Base-by-base conservation (phyloP, 225 moss, liverwort and hornwort genomes). In the Marchantia polymorpha region DNA sequence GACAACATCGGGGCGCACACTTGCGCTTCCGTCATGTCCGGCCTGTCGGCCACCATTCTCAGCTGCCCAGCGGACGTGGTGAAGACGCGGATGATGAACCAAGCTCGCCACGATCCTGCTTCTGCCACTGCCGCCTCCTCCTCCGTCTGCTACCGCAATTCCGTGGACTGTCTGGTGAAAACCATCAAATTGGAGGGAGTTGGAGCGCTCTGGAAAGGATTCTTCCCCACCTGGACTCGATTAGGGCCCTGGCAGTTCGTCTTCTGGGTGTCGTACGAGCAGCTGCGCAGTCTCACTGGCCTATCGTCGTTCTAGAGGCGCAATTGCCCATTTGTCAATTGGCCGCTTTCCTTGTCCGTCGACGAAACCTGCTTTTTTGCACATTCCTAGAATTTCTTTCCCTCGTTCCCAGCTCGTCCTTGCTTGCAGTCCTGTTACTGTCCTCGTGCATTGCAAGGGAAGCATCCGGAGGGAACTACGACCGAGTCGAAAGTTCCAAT, bases 1-100 rank as follows among this genome's bases (percentile, higher is more conserved):
- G 97, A 99, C 70, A 93, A 93, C 69, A 86, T 99, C 17, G 86
- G 86, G 25, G 88, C 92, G 0, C 97, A 99, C 77, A 95, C 94
- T 7, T 81, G 91, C 29, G 94, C 97, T 17, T 99, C 97, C 0
- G 83, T 93, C 17, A 80, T 89, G 89, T 99, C 97, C 14, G 97
- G 97, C 16, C 80, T 99, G 51, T 78, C 95, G 0, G 97, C 97
- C 29, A 95, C 93, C 50, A 72, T 91, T 69, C 87, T 99, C 17
- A 99, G 97, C 71, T 99, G 97, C 77, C 97, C 97, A 64, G 89
- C 97, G 3, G 97, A 99, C 74, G 93, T 99, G 27, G 92, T 99
- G 47, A 99, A 99, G 76, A 99, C 97, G 25, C 86, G 97, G 71
- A 99, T 99, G 97, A 99, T 99, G 97, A 99, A 95, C 83, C 97